phyloP scores from a whole-genome alignment of 371 early-diverging fungal genomes.

The Sanchytrium tribonematis region DNA sequence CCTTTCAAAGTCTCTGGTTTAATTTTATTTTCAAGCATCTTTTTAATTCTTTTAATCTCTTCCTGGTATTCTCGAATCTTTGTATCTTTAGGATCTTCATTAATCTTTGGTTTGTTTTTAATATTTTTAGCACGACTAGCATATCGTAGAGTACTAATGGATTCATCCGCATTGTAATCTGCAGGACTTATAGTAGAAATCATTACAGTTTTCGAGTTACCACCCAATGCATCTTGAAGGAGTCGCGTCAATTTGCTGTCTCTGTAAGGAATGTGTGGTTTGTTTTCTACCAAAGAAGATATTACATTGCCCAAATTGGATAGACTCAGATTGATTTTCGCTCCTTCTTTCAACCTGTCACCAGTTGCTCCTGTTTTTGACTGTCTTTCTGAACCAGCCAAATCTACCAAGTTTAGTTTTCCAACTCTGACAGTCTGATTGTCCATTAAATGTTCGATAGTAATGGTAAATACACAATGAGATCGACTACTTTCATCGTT shows the following conservation, averaged over 20 bases:
- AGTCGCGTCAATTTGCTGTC: slow-evolving; percentile 55
- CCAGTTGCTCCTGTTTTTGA: slow-evolving; percentile 61
- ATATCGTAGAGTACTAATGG: slow-evolving; percentile 72
- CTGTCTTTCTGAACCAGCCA: slow-evolving; percentile 97
- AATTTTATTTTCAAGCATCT: slow-evolving; percentile 21
- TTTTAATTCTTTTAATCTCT: slow-evolving; percentile 39
- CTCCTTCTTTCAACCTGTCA: slow-evolving; percentile 71
- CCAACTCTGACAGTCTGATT: background rate
- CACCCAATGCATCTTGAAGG: slow-evolving; percentile 78
- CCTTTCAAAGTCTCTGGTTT: slow-evolving; percentile 8
- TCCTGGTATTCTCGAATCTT: slow-evolving; percentile 60
- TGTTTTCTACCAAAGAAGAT: slow-evolving; percentile 46
- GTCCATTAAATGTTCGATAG: slow-evolving; percentile 27
- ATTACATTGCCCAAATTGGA: slow-evolving; percentile 71
- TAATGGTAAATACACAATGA: slow-evolving; percentile 91
- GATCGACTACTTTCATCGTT: slow-evolving; percentile 84
- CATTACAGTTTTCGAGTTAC: slow-evolving; percentile 71
- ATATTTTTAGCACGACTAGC: slow-evolving; percentile 80
- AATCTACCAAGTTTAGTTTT: slow-evolving; percentile 69
- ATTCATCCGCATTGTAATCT: slow-evolving; percentile 45
- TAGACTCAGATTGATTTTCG: slow-evolving; percentile 88
- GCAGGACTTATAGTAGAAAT: slow-evolving; percentile 77
- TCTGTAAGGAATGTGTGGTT: slow-evolving; percentile 63
- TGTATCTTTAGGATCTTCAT: slow-evolving; percentile 59
- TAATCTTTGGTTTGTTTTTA: slow-evolving; percentile 64